Evolutionary conservation across 495 filamentous ascomycete species (phyloP).

Genomic region (Haplographium delicatum): DNA sequence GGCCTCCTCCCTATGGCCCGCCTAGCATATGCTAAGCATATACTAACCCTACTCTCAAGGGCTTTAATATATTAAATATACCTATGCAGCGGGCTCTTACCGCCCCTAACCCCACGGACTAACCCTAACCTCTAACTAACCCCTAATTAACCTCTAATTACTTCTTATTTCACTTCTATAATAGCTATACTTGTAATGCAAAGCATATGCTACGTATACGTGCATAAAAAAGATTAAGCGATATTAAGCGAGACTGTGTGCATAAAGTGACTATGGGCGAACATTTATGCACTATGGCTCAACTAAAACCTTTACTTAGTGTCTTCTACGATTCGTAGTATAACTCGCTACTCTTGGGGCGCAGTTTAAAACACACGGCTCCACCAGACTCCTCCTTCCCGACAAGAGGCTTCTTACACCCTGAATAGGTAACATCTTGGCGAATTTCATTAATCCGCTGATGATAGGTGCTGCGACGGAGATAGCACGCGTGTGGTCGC

Average conservation of each 20-base stretch:
- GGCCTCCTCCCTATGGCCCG: background rate
- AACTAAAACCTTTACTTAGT: conserved; percentile 73
- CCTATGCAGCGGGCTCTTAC: no score
- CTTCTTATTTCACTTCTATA: background rate
- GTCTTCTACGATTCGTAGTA: conserved; percentile 96
- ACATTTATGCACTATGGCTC: no score
- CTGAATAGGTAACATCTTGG: conserved; percentile 97
- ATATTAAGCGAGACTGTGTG: no score
- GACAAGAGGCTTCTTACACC: conserved; percentile 90
- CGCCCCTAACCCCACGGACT: no score
- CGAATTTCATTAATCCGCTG: conserved; percentile 95
- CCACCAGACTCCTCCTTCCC: conserved; percentile 74
- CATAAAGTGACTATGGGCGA: no score
- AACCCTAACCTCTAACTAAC: no score
- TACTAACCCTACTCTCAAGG: no score
- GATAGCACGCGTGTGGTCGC: conserved; percentile 89
- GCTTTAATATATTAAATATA: no score
- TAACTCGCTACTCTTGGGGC: conserved; percentile 77
- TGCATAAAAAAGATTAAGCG: no score
- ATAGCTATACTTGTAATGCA: no score
- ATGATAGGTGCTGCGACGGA: conserved; percentile 83
- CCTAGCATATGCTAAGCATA: background rate
- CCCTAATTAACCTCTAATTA: background rate
- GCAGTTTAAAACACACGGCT: conserved; percentile 83
- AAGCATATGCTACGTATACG: no score